phyloP scores from a whole-genome alignment of 805 yeast genomes.

The Suhomyces canberraensis region DNA sequence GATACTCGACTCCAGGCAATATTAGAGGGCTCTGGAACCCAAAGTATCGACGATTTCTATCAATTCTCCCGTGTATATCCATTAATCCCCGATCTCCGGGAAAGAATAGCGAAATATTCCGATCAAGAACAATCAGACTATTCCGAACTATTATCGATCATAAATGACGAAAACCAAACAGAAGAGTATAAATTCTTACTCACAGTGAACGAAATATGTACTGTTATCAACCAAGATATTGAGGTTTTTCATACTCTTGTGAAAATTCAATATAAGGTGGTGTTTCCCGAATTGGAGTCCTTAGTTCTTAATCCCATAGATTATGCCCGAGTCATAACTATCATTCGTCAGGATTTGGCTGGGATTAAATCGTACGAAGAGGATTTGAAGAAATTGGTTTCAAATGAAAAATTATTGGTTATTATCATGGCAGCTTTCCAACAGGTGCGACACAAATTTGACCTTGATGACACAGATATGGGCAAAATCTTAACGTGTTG shows the following conservation, averaged over 20 bases:
- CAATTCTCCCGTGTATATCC: constrained; percentile 20
- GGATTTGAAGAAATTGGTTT: constrained; percentile 41
- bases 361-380: constrained; percentile 27
- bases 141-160: constrained; percentile 27
- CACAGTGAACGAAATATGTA: constrained; percentile 51
- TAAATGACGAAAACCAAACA: constrained; percentile 24
- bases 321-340: constrained; percentile 51
- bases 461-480: constrained; percentile 28
- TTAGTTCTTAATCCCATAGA: constrained; percentile 60
- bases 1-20: neutral
- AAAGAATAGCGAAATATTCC: constrained; percentile 17
- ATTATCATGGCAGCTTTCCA: constrained; percentile 68
- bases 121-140: constrained; percentile 27
- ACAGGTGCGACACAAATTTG: constrained; percentile 35
- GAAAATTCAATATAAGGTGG: constrained; percentile 49
- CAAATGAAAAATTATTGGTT: constrained; percentile 67
- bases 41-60: constrained; percentile 15
- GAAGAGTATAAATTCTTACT: constrained; percentile 52
- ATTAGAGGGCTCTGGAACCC: neutral
- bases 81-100: constrained; percentile 22
- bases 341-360: constrained; percentile 48
- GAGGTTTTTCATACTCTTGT: constrained; percentile 46
- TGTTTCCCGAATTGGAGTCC: constrained; percentile 70
- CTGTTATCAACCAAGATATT: constrained; percentile 55
- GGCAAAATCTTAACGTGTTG: constrained; percentile 43